A percentile compares a stretch with the other conserved stretches of the same genome.
Evolutionary conservation across 306 rosid species (phyloP).

Genomic region (Acacia confusa): DNA sequence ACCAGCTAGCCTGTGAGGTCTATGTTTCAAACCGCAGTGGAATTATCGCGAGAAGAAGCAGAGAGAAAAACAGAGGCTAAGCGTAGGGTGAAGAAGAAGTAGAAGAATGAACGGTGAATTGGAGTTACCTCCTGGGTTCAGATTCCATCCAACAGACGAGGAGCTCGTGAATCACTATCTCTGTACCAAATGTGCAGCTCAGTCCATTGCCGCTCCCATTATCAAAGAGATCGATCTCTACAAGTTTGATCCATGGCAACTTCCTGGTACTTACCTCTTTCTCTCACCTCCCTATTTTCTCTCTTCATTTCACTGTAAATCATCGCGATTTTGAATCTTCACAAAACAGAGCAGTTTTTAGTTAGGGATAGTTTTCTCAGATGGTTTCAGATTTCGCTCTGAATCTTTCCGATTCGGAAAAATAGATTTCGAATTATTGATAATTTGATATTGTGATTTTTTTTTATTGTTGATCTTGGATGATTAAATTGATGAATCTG

Average conservation of each 20-base stretch:
- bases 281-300: no score
- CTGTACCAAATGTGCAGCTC: conserved; percentile 65
- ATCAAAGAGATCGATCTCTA: conserved; percentile 86
- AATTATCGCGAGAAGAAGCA: neutral
- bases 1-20: neutral
- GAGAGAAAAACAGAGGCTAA: neutral
- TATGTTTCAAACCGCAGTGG: conserved; percentile 8
- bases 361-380: neutral
- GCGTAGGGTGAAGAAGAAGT: neutral
- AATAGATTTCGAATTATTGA: neutral
- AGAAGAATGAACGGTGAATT: conserved; percentile 50
- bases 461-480: neutral
- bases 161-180: conserved; percentile 81
- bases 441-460: neutral
- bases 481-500: neutral
- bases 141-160: conserved; percentile 94
- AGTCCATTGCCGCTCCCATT: conserved; percentile 63
- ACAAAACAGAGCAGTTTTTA: neutral
- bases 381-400: neutral
- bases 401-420: neutral
- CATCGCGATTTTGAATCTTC: neutral
- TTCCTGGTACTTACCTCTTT: conserved; percentile 55
- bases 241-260: conserved; percentile 94
- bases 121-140: conserved; percentile 84
- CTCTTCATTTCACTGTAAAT: no score